These are phyloP conservation scores for Neonectria neomacrospora DNA, from an alignment of 2,329 filamentous ascomycete species.

Conservation along the genomic window DNA sequence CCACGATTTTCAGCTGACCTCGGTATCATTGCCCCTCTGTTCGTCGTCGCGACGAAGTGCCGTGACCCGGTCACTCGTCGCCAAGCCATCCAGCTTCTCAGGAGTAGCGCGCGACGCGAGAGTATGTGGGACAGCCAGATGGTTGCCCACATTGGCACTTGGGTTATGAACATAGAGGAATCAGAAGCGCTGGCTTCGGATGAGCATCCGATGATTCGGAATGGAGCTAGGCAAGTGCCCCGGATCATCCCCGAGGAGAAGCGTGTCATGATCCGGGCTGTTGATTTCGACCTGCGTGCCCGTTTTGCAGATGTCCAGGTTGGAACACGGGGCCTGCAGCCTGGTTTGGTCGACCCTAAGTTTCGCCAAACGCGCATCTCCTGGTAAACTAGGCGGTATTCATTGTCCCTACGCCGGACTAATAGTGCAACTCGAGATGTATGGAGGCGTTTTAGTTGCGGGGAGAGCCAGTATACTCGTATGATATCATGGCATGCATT, in stretches of 20 bases:
- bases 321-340: constrained; percentile 63
- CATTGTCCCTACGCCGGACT: not conserved
- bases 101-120: constrained; percentile 69
- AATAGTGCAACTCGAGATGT: not conserved
- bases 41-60: constrained; percentile 74
- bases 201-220: constrained; percentile 20
- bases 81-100: constrained; percentile 70
- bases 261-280: constrained; percentile 66
- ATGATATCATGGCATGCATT: not conserved
- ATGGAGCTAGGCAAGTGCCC: constrained; percentile 28
- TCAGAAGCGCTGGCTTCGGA: constrained; percentile 50
- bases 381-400: constrained; percentile 54
- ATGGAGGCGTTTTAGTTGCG: not conserved
- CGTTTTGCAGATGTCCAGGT: constrained; percentile 62
- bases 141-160: constrained; percentile 64
- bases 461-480: not conserved
- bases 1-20: constrained; percentile 72
- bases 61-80: constrained; percentile 66
- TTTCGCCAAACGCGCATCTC: constrained; percentile 57
- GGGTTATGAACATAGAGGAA: constrained; percentile 67
- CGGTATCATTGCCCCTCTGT: constrained; percentile 73
- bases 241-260: constrained; percentile 61
- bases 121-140: constrained; percentile 77
- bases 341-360: constrained; percentile 59
- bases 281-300: constrained; percentile 66